Evolutionary conservation across 208 protist species (phyloP).

Genomic region (Trypanosoma scelopori): DNA sequence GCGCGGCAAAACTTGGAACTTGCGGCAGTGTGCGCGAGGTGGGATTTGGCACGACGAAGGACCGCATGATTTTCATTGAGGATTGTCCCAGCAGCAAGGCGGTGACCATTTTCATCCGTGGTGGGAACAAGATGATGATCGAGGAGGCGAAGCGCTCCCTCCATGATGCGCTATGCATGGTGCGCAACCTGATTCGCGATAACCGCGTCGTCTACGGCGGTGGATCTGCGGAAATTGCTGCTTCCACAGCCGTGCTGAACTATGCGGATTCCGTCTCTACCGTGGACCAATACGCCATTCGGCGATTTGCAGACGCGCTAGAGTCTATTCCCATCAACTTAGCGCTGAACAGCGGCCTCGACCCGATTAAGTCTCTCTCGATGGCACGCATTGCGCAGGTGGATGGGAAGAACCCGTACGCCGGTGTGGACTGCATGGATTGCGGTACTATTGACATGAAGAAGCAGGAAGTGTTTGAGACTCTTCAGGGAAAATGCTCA

Average conservation of each 20-base stretch:
- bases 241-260: slow-evolving; percentile 92
- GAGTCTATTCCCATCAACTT: slow-evolving; percentile 99
- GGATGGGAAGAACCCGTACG: slow-evolving; percentile 92
- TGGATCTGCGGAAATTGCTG: slow-evolving; percentile 98
- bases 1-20: slow-evolving; percentile 96
- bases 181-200: slow-evolving; percentile 99
- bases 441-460: slow-evolving; percentile 97
- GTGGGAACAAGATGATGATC: slow-evolving; percentile 99
- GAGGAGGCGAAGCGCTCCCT: slow-evolving; percentile 99
- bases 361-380: slow-evolving; percentile 96
- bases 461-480: slow-evolving; percentile 98
- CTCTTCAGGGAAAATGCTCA: slow-evolving; percentile 98
- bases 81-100: slow-evolving; percentile 97
- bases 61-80: slow-evolving; percentile 99
- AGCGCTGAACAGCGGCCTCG: slow-evolving; percentile 98
- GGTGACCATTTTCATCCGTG: slow-evolving; percentile 99
- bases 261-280: slow-evolving; percentile 92
- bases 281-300: slow-evolving; percentile 99
- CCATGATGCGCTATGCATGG: slow-evolving; percentile 99
- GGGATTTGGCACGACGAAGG: slow-evolving; percentile 97
- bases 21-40: slow-evolving; percentile 90
- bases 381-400: slow-evolving; percentile 96
- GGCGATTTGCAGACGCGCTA: slow-evolving; percentile 99
- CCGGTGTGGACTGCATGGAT: slow-evolving; percentile 98
- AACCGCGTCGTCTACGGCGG: slow-evolving; percentile 99